Percentiles rank a stretch among this genome's conserved stretches.
phyloP scores from a whole-genome alignment of 148 eudicot genomes.

The Cornus suecica region DNA sequence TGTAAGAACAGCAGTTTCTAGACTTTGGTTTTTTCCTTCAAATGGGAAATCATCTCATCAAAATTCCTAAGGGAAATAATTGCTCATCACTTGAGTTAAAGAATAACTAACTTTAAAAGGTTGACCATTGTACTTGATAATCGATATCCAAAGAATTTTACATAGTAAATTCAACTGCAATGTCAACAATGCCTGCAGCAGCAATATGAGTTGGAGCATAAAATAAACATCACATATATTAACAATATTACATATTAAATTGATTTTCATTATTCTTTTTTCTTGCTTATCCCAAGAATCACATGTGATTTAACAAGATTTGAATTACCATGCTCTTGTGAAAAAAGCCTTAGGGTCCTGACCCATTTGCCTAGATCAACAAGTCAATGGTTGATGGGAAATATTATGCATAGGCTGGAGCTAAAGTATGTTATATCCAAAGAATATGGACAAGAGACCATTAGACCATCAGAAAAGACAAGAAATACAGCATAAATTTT shows the following conservation, averaged over 20 bases:
- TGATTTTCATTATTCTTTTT: no score
- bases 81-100: background rate
- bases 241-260: background rate
- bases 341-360: background rate
- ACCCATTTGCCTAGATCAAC: constrained; percentile 8
- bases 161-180: background rate
- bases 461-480: background rate
- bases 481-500: background rate
- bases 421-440: background rate
- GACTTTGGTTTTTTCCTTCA: background rate
- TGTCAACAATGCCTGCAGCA: background rate
- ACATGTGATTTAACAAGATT: background rate
- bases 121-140: background rate
- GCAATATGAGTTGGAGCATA: background rate
- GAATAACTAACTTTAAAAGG: background rate
- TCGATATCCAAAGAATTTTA: background rate
- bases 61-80: background rate
- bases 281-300: background rate
- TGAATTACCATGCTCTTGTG: background rate
- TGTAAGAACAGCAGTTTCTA: background rate
- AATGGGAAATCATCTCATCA: background rate
- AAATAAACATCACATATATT: background rate
- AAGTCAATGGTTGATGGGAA: background rate
- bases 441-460: background rate
- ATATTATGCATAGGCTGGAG: background rate